Percentiles rank a stretch among this genome's conserved stretches.
Evolutionary conservation across 345 rosid species (phyloP).

Genomic region (Microcos paniculata): DNA sequence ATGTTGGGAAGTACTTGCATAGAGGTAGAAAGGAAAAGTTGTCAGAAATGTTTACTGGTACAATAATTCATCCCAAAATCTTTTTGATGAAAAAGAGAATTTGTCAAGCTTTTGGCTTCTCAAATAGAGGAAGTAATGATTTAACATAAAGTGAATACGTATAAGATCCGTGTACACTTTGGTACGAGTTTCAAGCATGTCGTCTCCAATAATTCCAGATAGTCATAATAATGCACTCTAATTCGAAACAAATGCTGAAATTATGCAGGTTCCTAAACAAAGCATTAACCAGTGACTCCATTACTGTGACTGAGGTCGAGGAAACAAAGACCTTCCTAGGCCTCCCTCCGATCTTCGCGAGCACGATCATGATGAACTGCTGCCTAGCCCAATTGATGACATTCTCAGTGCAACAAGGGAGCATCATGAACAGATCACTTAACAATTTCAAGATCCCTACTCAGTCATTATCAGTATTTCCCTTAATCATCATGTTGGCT

Average conservation of each 20-base stretch:
- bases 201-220: background rate
- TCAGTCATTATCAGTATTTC: conserved; percentile 43
- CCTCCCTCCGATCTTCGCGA: conserved; percentile 51
- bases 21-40: background rate
- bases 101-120: background rate
- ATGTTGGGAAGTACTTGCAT: background rate
- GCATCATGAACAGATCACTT: conserved; percentile 44
- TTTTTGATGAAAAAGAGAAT: background rate
- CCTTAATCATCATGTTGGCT: conserved; percentile 44
- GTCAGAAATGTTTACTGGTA: background rate
- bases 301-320: conserved; percentile 36
- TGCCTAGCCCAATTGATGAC: conserved; percentile 62
- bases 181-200: background rate
- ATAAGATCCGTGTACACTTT: background rate
- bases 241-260: background rate
- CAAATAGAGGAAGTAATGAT: background rate
- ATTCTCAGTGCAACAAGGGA: conserved; percentile 60
- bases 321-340: conserved; percentile 55
- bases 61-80: background rate
- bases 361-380: conserved; percentile 67
- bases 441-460: conserved; percentile 46
- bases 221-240: background rate
- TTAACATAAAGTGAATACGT: background rate
- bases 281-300: conserved; percentile 32
- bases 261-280: conserved; percentile 44